Percentiles rank a stretch among this genome's conserved stretches.
Evolutionary conservation across 2,329 filamentous ascomycete species (phyloP).

Genomic region (Huntiella omanensis): DNA sequence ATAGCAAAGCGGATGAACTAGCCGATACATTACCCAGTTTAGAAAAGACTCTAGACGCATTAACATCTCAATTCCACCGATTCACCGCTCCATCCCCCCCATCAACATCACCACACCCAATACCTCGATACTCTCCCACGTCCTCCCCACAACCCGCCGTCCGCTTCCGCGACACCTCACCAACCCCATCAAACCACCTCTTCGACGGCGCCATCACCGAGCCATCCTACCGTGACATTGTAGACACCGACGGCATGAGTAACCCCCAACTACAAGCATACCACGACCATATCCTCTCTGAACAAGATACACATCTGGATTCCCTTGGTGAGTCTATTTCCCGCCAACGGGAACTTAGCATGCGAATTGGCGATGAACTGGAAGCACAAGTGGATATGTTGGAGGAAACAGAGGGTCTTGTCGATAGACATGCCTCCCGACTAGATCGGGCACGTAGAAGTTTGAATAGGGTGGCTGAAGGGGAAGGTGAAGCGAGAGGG

Average conservation of each 20-base stretch:
- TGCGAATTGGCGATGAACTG: conserved; percentile 91
- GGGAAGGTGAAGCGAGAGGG: conserved; percentile 72
- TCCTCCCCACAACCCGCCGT: conserved; percentile 36
- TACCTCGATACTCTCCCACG: conserved; percentile 20
- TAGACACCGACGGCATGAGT: conserved; percentile 39
- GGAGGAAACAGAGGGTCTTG: conserved; percentile 69
- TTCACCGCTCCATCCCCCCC: conserved; percentile 37
- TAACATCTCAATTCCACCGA: conserved; percentile 65
- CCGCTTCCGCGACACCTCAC: conserved; percentile 53
- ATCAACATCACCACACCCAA: conserved; percentile 35
- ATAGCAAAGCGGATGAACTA: conserved; percentile 29
- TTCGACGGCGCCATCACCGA: not conserved
- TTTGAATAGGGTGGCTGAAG: conserved; percentile 52
- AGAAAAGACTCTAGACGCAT: conserved; percentile 54
- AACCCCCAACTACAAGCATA: conserved; percentile 80
- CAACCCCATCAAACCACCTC: conserved; percentile 15
- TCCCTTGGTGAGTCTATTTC: conserved; percentile 68
- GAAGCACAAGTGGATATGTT: conserved; percentile 78
- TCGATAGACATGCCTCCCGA: conserved; percentile 61
- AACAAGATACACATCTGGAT: conserved; percentile 91
- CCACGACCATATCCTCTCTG: conserved; percentile 60
- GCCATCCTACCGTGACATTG: conserved; percentile 28
- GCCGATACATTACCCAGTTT: conserved; percentile 49
- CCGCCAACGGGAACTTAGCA: conserved; percentile 76
- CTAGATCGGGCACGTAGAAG: conserved; percentile 57